These are phyloP conservation scores for Hymenoscyphus infarciens DNA, from an alignment of 2,329 filamentous ascomycete species.

Conservation along the genomic window DNA sequence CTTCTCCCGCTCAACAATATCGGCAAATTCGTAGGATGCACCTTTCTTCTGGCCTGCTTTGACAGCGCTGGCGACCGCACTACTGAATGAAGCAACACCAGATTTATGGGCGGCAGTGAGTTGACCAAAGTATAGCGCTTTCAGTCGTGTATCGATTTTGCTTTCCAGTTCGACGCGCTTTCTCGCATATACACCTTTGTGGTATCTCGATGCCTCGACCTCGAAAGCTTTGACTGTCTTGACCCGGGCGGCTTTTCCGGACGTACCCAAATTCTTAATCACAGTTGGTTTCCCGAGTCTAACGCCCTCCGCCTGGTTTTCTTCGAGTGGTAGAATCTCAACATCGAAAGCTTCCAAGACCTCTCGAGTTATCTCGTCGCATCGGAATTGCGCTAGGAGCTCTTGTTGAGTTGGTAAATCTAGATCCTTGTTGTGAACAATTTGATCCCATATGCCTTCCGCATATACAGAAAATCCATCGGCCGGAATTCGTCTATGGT, in stretches of 20 bases:
- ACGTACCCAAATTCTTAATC: conserved; percentile 68
- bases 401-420: conserved; percentile 97
- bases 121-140: conserved; percentile 84
- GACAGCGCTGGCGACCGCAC: conserved; percentile 80
- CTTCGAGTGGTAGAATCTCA: conserved; percentile 78
- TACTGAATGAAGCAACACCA: conserved; percentile 78
- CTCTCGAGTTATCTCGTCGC: conserved; percentile 92
- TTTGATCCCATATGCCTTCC: conserved; percentile 95
- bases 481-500: conserved; percentile 91
- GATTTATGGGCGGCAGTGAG: conserved; percentile 84
- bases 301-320: conserved; percentile 72
- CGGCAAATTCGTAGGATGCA: conserved; percentile 86
- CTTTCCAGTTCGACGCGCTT: conserved; percentile 81
- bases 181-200: conserved; percentile 88
- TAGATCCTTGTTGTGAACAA: conserved; percentile 97
- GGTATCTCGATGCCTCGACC: conserved; percentile 85
- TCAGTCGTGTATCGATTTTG: conserved; percentile 86
- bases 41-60: conserved; percentile 93
- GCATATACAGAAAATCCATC: conserved; percentile 96
- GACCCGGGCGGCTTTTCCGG: conserved; percentile 67
- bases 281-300: conserved; percentile 71
- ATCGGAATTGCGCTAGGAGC: conserved; percentile 91
- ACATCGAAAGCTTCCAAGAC: conserved; percentile 81
- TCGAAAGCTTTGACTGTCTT: conserved; percentile 83
- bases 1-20: conserved; percentile 85